These are phyloP conservation scores for Amanita pseudoporphyria DNA, from an alignment of 768 basidiomycete species.

Conservation along the genomic window DNA sequence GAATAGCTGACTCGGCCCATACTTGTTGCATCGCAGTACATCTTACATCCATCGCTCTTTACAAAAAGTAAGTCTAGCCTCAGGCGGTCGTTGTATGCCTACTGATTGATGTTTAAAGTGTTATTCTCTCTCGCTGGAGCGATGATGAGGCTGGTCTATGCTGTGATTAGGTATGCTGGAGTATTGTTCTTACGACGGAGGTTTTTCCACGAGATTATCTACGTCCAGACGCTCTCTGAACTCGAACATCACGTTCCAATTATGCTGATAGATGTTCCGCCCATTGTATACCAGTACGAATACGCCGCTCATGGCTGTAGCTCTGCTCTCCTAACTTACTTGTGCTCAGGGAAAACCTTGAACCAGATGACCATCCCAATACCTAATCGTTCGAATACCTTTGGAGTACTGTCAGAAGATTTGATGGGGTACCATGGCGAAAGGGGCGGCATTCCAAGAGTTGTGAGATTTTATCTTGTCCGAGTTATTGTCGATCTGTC, in stretches of 20 bases:
- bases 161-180: background rate
- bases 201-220: conserved; percentile 78
- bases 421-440: conserved; percentile 84
- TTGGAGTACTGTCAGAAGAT: too few species aligned
- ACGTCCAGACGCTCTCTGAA: too few species aligned
- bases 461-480: conserved; percentile 73
- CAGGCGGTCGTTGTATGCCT: background rate
- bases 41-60: conserved; percentile 83
- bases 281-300: too few species aligned
- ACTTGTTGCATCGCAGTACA: conserved; percentile 17
- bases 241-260: conserved; percentile 66
- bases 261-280: conserved; percentile 83
- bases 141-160: conserved; percentile 58
- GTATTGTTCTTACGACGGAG: conserved; percentile 16
- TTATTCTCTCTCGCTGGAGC: conserved; percentile 82
- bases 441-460: conserved; percentile 76
- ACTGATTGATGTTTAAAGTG: conserved; percentile 44
- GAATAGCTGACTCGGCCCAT: background rate
- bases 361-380: conserved; percentile 52
- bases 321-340: background rate
- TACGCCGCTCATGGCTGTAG: background rate
- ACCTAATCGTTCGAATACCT: too few species aligned
- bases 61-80: conserved; percentile 49
- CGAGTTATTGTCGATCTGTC: conserved; percentile 10
- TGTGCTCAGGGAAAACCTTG: conserved; percentile 56